A percentile compares a stretch with the other conserved stretches of the same genome.
Evolutionary conservation across 2,329 filamentous ascomycete genomes (phyloP).

Genomic region (Chaetomium sp.): DNA sequence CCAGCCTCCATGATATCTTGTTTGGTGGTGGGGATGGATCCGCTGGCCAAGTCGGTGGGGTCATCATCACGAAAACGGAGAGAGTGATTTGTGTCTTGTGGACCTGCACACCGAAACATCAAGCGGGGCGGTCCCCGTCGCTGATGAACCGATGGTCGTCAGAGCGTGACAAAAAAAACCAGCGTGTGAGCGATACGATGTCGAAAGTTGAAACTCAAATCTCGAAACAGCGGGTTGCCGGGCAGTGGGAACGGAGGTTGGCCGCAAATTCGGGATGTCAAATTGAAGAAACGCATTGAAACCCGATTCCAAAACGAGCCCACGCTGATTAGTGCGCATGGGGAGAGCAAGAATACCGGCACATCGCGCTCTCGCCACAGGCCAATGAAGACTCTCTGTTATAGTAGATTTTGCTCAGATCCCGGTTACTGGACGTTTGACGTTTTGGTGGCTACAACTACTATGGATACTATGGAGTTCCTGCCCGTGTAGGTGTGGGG

Average conservation of each 20-base stretch:
- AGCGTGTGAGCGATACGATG: neutral
- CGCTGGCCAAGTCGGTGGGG: slow-evolving; percentile 3
- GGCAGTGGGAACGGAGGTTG: neutral
- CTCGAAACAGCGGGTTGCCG: neutral
- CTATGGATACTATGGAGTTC: too few species aligned
- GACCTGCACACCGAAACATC: slow-evolving; percentile 1
- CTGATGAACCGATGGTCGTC: neutral
- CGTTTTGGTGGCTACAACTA: slow-evolving; percentile 13
- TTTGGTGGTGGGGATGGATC: neutral
- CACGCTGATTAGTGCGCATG: neutral
- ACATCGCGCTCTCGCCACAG: neutral
- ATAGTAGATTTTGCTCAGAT: neutral
- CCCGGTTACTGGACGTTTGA: slow-evolving; percentile 10
- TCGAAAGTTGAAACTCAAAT: neutral
- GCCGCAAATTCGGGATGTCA: neutral
- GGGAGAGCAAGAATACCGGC: neutral
- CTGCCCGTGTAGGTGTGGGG: neutral
- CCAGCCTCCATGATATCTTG: neutral
- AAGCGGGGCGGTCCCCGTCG: too few species aligned
- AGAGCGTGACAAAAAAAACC: neutral
- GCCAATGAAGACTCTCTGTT: slow-evolving; percentile 1
- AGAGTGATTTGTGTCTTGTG: slow-evolving; percentile 6
- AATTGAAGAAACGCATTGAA: neutral
- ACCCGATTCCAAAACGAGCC: neutral
- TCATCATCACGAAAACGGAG: neutral